A percentile compares a stretch with the other conserved stretches of the same genome.
Conservation (phyloP, 768 basidiomycete genomes). For the Termitomyces sp. region DNA sequence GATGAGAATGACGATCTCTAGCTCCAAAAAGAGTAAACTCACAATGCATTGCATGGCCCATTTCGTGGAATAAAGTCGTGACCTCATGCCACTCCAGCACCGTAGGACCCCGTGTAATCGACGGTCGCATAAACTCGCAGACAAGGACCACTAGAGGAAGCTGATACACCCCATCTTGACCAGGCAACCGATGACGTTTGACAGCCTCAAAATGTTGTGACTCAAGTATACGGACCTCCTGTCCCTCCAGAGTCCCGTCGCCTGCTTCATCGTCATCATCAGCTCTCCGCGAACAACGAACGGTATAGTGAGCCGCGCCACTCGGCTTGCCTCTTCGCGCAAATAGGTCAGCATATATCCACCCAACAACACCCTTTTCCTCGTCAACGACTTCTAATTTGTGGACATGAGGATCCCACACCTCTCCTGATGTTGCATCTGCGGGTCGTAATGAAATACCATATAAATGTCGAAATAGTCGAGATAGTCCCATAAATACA, state of each 20-base stretch:
- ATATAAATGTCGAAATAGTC: conserved; percentile 82
- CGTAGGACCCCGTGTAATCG: conserved; percentile 57
- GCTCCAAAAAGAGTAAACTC: conserved; percentile 29
- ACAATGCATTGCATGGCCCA: conserved; percentile 99
- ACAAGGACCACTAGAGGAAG: conserved; percentile 89
- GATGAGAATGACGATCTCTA: not conserved
- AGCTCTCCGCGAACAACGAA: conserved; percentile 87
- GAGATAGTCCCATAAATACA: conserved; percentile 79
- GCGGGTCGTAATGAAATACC: conserved; percentile 80
- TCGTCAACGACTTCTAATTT: conserved; percentile 95
- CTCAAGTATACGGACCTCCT: conserved; percentile 37
- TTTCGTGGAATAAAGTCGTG: conserved; percentile 93
- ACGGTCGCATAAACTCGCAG: conserved; percentile 78
- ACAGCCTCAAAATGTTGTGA: conserved; percentile 63
- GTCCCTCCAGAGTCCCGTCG: conserved; percentile 47
- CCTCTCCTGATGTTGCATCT: conserved; percentile 68
- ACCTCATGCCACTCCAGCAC: conserved; percentile 91
- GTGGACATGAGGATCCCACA: conserved; percentile 85
- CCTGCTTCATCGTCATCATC: conserved; percentile 84
- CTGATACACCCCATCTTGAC: conserved; percentile 72
- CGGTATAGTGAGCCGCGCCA: conserved; percentile 97
- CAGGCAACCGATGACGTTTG: conserved; percentile 55
- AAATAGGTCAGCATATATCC: conserved; percentile 94
- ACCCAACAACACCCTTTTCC: conserved; percentile 72
- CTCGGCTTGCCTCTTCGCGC: conserved; percentile 78